Conservation (phyloP, 768 basidiomycete species). For the Naganishia vishniacii region DNA sequence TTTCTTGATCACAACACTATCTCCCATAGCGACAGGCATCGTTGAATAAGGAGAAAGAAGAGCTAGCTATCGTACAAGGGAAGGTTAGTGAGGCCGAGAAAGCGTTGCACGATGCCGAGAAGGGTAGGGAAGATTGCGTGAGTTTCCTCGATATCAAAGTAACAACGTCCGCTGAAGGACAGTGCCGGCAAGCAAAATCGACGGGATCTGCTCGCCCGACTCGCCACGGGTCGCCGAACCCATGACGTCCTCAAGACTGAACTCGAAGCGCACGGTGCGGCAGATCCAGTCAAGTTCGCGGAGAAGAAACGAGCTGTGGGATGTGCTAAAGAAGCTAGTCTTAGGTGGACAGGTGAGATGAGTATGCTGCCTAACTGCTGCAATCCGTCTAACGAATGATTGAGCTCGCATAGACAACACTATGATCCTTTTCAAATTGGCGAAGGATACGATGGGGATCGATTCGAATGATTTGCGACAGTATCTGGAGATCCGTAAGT, state of each 20-base stretch:
- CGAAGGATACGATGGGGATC: constrained; percentile 10
- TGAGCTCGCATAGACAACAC: constrained; percentile 16
- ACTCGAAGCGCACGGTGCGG: constrained; percentile 70
- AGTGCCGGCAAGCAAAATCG: constrained; percentile 57
- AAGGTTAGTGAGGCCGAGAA: constrained; percentile 31
- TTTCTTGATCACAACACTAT: background rate
- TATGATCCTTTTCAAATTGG: constrained; percentile 20
- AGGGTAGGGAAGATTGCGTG: constrained; percentile 51
- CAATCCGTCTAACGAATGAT: background rate
- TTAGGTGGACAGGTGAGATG: constrained; percentile 79
- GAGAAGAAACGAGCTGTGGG: constrained; percentile 66
- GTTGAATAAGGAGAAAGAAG: constrained; percentile 37
- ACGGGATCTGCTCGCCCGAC: constrained; percentile 54
- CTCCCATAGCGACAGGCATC: constrained; percentile 39
- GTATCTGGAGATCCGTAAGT: constrained; percentile 4
- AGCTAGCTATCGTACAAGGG: constrained; percentile 33
- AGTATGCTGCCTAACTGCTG: no score
- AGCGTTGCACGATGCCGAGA: constrained; percentile 62
- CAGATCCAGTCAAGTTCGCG: constrained; percentile 75
- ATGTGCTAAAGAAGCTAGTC: constrained; percentile 73
- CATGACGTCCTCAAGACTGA: constrained; percentile 60
- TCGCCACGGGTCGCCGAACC: constrained; percentile 55
- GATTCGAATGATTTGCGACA: constrained; percentile 6
- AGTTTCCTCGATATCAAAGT: constrained; percentile 11
- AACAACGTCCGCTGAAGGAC: background rate